Evolutionary conservation across 2,329 filamentous ascomycete genomes (phyloP).

Genomic region (Huntiella savannae): DNA sequence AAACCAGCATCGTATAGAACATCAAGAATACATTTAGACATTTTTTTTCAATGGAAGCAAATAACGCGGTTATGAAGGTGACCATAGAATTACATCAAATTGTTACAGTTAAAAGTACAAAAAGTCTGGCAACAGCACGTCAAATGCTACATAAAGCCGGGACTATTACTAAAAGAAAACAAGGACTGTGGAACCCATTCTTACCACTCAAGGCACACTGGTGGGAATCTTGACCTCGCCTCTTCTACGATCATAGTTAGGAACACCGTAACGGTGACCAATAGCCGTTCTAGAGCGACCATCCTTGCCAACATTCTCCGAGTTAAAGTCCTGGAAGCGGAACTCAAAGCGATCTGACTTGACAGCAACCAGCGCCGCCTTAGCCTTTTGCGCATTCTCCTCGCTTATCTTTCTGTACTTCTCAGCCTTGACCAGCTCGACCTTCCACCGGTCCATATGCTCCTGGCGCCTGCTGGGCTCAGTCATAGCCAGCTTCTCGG

Average conservation of each 20-base stretch:
- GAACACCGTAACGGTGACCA: constrained; percentile 46
- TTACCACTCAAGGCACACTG: constrained; percentile 29
- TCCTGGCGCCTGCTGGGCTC: constrained; percentile 15
- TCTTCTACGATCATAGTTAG: constrained; percentile 41
- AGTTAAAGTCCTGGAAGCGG: constrained; percentile 39
- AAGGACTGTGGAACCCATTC: neutral
- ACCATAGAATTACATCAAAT: constrained; percentile 3
- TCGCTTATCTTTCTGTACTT: constrained; percentile 8
- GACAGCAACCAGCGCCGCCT: constrained; percentile 25
- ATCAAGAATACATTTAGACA: neutral
- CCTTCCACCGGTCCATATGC: constrained; percentile 2
- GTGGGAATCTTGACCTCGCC: constrained; percentile 51
- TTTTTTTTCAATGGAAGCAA: neutral
- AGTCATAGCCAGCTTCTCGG: constrained; percentile 29
- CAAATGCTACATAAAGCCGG: neutral
- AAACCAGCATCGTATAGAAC: neutral
- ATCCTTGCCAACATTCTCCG: constrained; percentile 33
- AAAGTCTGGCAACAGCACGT: neutral
- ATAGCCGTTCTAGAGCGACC: constrained; percentile 32
- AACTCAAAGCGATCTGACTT: constrained; percentile 39
- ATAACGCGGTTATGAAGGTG: too few species aligned
- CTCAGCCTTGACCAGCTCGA: neutral
- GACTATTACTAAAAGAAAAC: neutral
- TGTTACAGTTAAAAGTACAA: constrained; percentile 7
- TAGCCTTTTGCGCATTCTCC: constrained; percentile 17